These are phyloP conservation scores for Olyra latifolia DNA, from an alignment of 176 grass and related monocot genomes.

Conservation along the genomic window DNA sequence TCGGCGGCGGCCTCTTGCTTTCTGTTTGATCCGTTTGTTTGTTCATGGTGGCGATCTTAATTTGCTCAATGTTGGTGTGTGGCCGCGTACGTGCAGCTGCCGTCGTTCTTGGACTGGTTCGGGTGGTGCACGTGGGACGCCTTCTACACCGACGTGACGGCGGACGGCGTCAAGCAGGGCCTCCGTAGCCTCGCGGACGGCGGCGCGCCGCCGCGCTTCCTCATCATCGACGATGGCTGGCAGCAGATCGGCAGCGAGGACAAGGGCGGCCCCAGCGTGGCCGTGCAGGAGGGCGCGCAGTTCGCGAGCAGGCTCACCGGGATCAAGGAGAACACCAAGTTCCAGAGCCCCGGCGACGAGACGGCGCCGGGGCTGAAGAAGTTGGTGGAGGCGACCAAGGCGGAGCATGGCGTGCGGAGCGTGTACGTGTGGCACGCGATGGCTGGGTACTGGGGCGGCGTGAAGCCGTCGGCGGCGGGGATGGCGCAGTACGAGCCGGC, in stretches of 20 bases:
- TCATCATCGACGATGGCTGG: conserved; percentile 88
- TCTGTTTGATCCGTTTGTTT: not conserved
- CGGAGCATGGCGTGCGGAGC: conserved; percentile 43
- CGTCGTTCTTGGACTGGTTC: conserved; percentile 82
- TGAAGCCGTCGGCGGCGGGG: conserved; percentile 37
- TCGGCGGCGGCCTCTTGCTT: not conserved
- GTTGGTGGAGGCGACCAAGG: conserved; percentile 57
- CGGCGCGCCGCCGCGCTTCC: conserved; percentile 67
- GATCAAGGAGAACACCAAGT: conserved; percentile 90
- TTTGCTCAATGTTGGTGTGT: not conserved
- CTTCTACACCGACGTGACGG: conserved; percentile 88
- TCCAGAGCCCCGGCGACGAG: conserved; percentile 34
- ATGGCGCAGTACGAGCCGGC: conserved; percentile 68
- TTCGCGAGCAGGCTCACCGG: conserved; percentile 74
- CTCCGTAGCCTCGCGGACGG: conserved; percentile 63
- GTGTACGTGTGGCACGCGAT: conserved; percentile 92
- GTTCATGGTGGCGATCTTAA: not conserved
- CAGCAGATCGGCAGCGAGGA: conserved; percentile 69
- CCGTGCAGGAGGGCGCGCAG: conserved; percentile 85
- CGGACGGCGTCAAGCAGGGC: conserved; percentile 60
- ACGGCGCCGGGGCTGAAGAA: conserved; percentile 49
- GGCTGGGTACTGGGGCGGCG: conserved; percentile 85
- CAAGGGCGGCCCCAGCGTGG: conserved; percentile 14
- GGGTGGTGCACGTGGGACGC: conserved; percentile 98
- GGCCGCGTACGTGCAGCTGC: conserved; percentile 26